Evolutionary conservation across 2,329 filamentous ascomycete species (phyloP), one percentile per base, ranked within the genome.

Genomic region (Aspergillus intermedius): DNA sequence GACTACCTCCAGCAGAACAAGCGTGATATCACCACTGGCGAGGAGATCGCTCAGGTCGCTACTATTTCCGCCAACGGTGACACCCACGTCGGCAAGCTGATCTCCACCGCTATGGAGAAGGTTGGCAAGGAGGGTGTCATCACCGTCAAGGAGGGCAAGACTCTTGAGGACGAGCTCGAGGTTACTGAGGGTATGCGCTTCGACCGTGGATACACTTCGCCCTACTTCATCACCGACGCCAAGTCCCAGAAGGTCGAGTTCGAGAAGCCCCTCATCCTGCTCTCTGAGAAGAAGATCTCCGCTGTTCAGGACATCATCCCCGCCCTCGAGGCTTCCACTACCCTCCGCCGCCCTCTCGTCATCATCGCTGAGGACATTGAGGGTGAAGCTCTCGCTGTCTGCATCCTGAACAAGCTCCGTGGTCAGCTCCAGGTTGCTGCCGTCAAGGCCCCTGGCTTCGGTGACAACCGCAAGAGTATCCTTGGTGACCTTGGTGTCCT

Each of bases 201-300:
- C 77, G 93, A 98, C 82, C 91, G 93, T 68, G 93, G 93, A 55
- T 98, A 87, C 74, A 91, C 95, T 69, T 98, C 93, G 22, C 91
- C 93, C 62, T 98, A 98, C 85, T 98, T 98, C 81, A 98, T 98
- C 79, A 98, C 93, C 78, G 93, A 98, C 68, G 78, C 90, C 82
- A 98, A 98, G 86, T 74, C 91, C 52, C 90, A 95, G 74, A 98
- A 98, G 84, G 91, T 97, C 50, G 93, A 98, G 78, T 98, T 98
- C 60, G 93, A 98, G 84, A 97, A 98, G 83, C 93, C 93, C 58
- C 77, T 98, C 69, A 93, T 98, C 71, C 87, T 98, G 45, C 88
- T 98, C 48, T 97, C 93, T 7, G 93, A 98, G 84, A 97, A 96
- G 88, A 98, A 98, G 86, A 98, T 98, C 75, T 98, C 93, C 46